Evolutionary conservation across 2,329 filamentous ascomycete genomes (phyloP), one percentile per base, ranked within the genome.

Genomic region (Trichoderma sp.): DNA sequence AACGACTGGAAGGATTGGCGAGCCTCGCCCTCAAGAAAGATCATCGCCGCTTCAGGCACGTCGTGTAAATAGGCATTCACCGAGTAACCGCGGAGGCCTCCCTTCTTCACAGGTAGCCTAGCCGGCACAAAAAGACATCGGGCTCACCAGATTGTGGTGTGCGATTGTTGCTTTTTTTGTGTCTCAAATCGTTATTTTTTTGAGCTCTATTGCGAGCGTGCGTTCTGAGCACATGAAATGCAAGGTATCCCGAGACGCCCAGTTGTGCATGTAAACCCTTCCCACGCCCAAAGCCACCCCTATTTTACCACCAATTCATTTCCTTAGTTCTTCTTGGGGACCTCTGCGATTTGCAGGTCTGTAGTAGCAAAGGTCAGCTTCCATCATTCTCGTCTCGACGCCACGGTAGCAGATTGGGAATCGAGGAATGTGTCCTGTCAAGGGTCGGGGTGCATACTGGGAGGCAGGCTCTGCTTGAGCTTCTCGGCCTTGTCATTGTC

Each of bases 401-500:
- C 8, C 23, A 68, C 58, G 65, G 34, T 55, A 26, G 26, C 11
- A 58, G 57, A 28, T 23, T n/a, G 55, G n/a, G 26, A 43, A 36
- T 12, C 57, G 47, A 32, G 68, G 50, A 61, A 7, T 7, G 6
- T 12, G 47, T 53, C 0, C n/a, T 23, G 20, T 5, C 0, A 53
- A 53, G 66, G 58, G 69, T 67, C 53, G 36, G 58, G 59, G 73
- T 34, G 87, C 94, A 81, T 95, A 99, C 96, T 93, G 80, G 96
- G 97, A 81, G 96, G 97, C 77, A 99, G 90, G 84, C 91, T 94
- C 91, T 98, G 95, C 94, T 98, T 98, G 79, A 99, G 92, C 93
- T 99, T 99, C 89, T 98, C 96, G 86, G 95, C 97, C 93, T 98
- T 98, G 84, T 98, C 96, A 82, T 91, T 90, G 88, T 99, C 96